Conservation (phyloP, 2,329 filamentous ascomycete species). For the Passalora sequoiae region DNA sequence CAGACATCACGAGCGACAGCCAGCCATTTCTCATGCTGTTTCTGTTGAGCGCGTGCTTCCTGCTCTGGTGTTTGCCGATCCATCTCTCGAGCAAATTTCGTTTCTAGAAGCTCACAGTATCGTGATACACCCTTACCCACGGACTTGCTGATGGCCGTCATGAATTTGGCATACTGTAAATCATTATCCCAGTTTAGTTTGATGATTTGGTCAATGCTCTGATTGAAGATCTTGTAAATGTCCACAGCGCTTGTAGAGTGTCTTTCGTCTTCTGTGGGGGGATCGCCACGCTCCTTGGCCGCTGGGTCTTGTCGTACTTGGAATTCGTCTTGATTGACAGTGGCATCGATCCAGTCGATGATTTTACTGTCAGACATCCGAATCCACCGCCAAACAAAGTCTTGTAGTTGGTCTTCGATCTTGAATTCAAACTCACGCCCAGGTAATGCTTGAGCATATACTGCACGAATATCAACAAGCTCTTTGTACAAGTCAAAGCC, state of each 20-base stretch:
- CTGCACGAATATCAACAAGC: conserved; percentile 74
- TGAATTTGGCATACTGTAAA: conserved; percentile 90
- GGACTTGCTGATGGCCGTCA: conserved; percentile 84
- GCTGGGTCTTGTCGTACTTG: conserved; percentile 63
- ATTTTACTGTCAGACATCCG: conserved; percentile 72
- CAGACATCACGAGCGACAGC: conserved; percentile 91
- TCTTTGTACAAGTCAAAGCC: conserved; percentile 92
- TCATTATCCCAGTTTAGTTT: conserved; percentile 89
- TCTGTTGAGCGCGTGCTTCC: conserved; percentile 68
- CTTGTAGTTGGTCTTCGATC: conserved; percentile 76
- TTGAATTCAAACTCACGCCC: conserved; percentile 74
- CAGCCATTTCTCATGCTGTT: conserved; percentile 87
- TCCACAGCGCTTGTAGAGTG: conserved; percentile 93
- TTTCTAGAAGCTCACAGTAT: conserved; percentile 88
- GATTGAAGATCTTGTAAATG: conserved; percentile 88
- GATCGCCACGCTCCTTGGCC: conserved; percentile 44
- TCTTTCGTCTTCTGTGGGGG: conserved; percentile 70
- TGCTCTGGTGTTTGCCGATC: conserved; percentile 85
- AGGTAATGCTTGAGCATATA: conserved; percentile 71
- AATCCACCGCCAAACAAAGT: conserved; percentile 97
- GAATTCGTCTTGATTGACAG: conserved; percentile 86
- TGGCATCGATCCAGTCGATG: conserved; percentile 78
- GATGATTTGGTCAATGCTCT: conserved; percentile 81
- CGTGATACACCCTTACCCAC: conserved; percentile 76
- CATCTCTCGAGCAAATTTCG: conserved; percentile 85